Evolutionary conservation across 768 basidiomycete genomes (phyloP).

Genomic region (Mrakia hoshinonis): DNA sequence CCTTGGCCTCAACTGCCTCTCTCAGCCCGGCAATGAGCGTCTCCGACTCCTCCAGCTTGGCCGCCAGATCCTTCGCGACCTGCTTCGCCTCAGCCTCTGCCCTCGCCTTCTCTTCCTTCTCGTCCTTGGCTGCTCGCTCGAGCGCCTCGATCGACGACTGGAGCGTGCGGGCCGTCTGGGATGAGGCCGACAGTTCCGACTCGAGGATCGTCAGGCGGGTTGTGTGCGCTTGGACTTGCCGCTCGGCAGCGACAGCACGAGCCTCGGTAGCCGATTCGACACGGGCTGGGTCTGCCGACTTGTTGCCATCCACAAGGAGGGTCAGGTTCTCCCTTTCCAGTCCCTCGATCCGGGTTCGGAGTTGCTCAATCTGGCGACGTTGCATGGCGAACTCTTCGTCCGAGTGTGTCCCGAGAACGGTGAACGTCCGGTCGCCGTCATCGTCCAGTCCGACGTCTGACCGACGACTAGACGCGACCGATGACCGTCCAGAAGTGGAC

Average conservation of each 20-base stretch:
- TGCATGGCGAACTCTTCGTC: constrained; percentile 4
- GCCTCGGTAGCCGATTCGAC: not conserved
- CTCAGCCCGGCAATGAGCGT: constrained; percentile 40
- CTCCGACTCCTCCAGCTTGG: constrained; percentile 40
- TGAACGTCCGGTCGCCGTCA: constrained; percentile 13
- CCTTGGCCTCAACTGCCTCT: constrained; percentile 35
- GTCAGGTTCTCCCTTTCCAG: constrained; percentile 65
- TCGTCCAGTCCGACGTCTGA: not conserved
- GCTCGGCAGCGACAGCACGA: constrained; percentile 24
- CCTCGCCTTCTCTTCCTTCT: constrained; percentile 46
- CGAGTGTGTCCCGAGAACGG: not conserved
- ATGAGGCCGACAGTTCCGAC: constrained; percentile 18
- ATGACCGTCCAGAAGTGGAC: not conserved
- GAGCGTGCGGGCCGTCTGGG: not conserved
- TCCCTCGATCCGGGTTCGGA: constrained; percentile 47
- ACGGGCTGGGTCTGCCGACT: not conserved
- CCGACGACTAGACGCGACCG: constrained; percentile 2
- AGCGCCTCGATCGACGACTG: constrained; percentile 43
- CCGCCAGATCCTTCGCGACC: constrained; percentile 41
- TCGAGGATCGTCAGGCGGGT: constrained; percentile 26
- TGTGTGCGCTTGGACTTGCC: constrained; percentile 24
- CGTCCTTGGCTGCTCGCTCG: constrained; percentile 45
- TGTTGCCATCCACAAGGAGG: constrained; percentile 37
- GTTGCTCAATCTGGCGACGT: constrained; percentile 18
- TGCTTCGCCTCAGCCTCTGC: constrained; percentile 45